Base-by-base conservation (phyloP, 2,329 filamentous ascomycete species). In the Penicillium aurantiogriseum region DNA sequence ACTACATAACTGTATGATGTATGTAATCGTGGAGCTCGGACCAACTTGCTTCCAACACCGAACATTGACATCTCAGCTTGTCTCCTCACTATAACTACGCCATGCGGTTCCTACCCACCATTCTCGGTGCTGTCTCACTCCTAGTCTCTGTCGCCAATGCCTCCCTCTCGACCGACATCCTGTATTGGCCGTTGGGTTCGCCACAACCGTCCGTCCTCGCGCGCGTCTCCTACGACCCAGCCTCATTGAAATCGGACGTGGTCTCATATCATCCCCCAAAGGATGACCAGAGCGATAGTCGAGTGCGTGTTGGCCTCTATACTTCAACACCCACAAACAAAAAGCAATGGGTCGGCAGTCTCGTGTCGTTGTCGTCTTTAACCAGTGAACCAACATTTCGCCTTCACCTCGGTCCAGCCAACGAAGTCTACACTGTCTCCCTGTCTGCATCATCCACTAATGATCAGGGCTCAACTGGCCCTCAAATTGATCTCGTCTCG, bases 231-330 rank as follows among this genome's bases (percentile, higher is more conserved):
- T 79, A 79, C 58, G 73, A 79, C 56, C 72, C 75, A 6, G 56
- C 63, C 15, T 72, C 74, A 7, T 64, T 73, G 39, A 69, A 70
- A 25, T 69, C 74, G 40, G 65, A 71, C 29, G 63, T 79, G 11
- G 58, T 73, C 11, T 73, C 75, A 19, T 79, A 76, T 64, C 69
- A 72, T 5, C 74, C 75, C 33, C 75, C 76, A 8, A 59, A 57
- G 50, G 31, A 27, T 45, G 31, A 64, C 47, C 40, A 54, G 39
- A 74, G 80, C 63, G 74, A 80, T 53, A 77, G 80, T 67, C 80
- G 85, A 62, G 73, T 83, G 45, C 79, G 81, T 39, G 74, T 85
- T 7, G 83, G 81, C 58, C 78, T 83, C 35, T 81, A 77, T 64
- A 83, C 65, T 39, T 62, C 63, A 21, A 71, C 69, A 1, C 57